Evolutionary conservation across 306 rosid genomes (phyloP), one percentile per base, ranked within the genome.

Genomic region (Gastrolobium villosum): DNA sequence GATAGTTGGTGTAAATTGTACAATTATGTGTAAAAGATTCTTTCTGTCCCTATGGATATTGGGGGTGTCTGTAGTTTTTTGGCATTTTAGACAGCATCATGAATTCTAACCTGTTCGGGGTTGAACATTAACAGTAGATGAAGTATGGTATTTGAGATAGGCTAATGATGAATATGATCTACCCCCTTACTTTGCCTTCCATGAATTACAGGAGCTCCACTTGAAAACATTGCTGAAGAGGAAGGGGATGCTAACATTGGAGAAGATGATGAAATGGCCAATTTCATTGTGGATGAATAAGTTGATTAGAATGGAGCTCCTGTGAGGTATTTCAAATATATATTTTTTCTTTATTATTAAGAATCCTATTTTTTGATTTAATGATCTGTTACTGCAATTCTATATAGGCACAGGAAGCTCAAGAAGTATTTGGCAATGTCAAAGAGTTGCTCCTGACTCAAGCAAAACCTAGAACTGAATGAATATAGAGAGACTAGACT

Each of bases 261-360:
- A 71, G 98, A 94, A 44, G 98, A 91, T 76, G 99, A 95, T 87
- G 99, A 94, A 81, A 95, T 95, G 99, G 99, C 93, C 0, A 98
- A 92, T 86, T 95, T 95, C 77, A 95, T 95, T 43, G 99, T 92
- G 64, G 98, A 92, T 37, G 98, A 94, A 52, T 90, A 83, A 77
- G 81, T 88, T 56, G 95, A 92, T 61, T 97, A 95, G 79, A 78
- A 84, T 36, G 97, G 97, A 68, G 90, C 88, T 72, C 91, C 89
- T 75, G 49, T 93, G 82, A 92, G 91, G 99, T 95, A 86, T 68
- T 41, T 60, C 48, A 13, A 53, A 49, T 69, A 53, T 50, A 3
- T 36, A 9, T 11, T 40, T 63, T 65, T 46, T 68, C 36, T 40
- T 55, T 56, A 8, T 46, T 35, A 13, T 41, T 43, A 13, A 34